A percentile compares a stretch with the other conserved stretches of the same genome.
Evolutionary conservation across 768 basidiomycete species (phyloP).

Genomic region (Mycena leptocephala): DNA sequence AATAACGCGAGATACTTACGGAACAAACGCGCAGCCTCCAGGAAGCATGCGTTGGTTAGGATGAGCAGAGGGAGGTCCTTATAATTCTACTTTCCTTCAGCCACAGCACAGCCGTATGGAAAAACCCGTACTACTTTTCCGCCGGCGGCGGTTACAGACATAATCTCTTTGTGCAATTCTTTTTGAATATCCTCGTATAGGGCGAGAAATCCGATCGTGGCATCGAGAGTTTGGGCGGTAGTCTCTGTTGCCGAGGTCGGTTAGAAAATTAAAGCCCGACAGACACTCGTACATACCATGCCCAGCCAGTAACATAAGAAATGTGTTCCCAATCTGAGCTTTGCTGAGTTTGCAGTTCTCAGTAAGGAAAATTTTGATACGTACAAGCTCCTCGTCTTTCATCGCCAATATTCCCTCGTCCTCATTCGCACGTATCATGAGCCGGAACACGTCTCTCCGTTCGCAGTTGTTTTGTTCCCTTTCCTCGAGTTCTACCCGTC

Average conservation of each 20-base stretch:
- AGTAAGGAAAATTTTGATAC: not conserved
- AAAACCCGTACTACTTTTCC: not conserved
- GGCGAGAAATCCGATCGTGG: conserved; percentile 51
- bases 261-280: not conserved
- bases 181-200: conserved; percentile 39
- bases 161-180: not conserved
- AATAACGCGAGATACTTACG: not conserved
- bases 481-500: not conserved
- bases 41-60: not conserved
- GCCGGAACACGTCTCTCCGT: conserved; percentile 2
- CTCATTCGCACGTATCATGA: conserved; percentile 14
- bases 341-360: too few species aligned
- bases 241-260: conserved; percentile 40
- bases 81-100: not conserved
- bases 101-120: not conserved
- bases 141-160: not conserved
- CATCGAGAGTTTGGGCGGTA: conserved; percentile 51
- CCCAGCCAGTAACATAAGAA: conserved; percentile 55
- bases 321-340: conserved; percentile 50
- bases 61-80: not conserved
- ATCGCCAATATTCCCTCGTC: conserved; percentile 17
- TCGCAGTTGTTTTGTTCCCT: too few species aligned
- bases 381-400: conserved; percentile 34
- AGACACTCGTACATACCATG: conserved; percentile 3
- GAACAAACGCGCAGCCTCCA: conserved; percentile 5